Evolutionary conservation across 768 basidiomycete genomes (phyloP), one percentile per base, ranked within the genome.

Genomic region (Phaeotremella skinneri): DNA sequence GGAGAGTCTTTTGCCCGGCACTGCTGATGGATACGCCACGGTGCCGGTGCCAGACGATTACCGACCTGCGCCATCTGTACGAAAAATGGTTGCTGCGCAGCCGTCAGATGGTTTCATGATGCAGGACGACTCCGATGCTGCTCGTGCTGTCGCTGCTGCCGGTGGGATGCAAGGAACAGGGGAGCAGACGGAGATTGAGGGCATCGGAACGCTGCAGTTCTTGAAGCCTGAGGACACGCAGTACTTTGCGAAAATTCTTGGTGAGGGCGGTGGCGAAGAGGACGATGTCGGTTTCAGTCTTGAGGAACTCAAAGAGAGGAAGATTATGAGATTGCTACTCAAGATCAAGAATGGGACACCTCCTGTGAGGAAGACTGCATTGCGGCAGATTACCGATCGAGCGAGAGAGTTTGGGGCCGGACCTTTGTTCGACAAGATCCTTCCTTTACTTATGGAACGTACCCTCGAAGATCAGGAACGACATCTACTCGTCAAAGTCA

Each of bases 301-400:
- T 6, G 96, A 98, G 50, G 96, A 99, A 80, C 89, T 98, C 85
- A 99, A 99, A 80, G 96, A 98, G 80, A 86, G 94, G 73, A 99
- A 98, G 79, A 98, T 98, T 69, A 97, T 98, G 93, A 87, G 96
- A 25, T 80, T 99, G 23, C 81, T 99, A 53, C 83, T 99, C 68
- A 98, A 98, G 80, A 98, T 99, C 80, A 98, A 99, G 82, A 99
- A 98, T 74, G 96, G 96, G 49, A 98, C 94, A 2, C 96, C 96
- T 26, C 94, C 96, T 11, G 92, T 97, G 59, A 87, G 96, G 58
- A 99, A 99, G 79, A 91, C 94, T 1, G 96, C 96, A 13, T 85
- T 98, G 34, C 85, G 94, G 52, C 94, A 98, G 75, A 98, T 99
- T 70, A 98, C 96, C 16, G 96, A 99, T 82, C 96, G 97, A 76